Percentiles rank a stretch among this genome's conserved stretches.
phyloP scores from a whole-genome alignment of 345 rosid genomes.

The Eucalyptus sp. region DNA sequence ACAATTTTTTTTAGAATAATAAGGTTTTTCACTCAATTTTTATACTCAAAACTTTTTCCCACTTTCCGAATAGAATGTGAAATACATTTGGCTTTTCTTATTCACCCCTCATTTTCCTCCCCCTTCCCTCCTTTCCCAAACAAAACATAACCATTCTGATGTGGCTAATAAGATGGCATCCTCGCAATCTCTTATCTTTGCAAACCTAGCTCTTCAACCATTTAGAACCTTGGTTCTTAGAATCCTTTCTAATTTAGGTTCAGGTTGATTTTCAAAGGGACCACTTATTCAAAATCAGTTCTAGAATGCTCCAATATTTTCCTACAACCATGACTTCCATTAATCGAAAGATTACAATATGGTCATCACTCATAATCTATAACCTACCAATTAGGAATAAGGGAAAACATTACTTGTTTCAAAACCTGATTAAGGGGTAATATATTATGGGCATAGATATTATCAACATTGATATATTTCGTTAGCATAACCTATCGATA shows the following conservation, averaged over 20 bases:
- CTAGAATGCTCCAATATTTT: neutral
- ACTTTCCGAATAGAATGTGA: neutral
- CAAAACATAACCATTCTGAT: neutral
- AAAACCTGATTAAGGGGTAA: neutral
- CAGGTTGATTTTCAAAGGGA: too few relatives aligned
- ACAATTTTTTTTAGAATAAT: neutral
- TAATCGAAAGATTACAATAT: neutral
- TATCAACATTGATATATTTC: too few relatives aligned
- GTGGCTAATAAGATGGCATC: neutral
- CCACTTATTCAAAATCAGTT: neutral
- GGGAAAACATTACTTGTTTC: neutral
- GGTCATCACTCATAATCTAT: neutral
- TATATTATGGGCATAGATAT: neutral
- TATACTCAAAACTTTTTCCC: neutral
- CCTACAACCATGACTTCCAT: neutral
- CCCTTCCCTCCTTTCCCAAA: neutral
- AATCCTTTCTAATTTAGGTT: neutral
- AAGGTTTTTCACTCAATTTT: neutral
- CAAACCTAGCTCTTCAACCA: neutral
- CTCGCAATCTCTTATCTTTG: too few relatives aligned
- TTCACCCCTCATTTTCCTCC: neutral
- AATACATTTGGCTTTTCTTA: neutral
- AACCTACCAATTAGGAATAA: neutral
- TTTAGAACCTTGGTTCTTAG: neutral
- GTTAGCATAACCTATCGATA: neutral